Conservation (phyloP, 495 filamentous ascomycete species). For the Neurospora sp. region DNA sequence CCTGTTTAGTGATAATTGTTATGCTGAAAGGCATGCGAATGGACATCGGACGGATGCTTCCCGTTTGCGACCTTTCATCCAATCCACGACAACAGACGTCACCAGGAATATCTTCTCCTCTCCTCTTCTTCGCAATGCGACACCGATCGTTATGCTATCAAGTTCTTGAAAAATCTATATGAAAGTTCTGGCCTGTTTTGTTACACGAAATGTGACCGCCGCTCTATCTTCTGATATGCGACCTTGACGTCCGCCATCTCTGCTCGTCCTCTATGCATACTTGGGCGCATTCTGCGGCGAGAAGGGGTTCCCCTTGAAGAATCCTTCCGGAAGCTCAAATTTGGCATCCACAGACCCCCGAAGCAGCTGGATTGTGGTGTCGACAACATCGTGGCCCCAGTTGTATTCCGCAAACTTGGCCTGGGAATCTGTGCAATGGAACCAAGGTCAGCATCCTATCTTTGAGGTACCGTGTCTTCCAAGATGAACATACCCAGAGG, state of each 20-base stretch:
- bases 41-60: neutral
- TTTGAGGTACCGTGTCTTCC: neutral
- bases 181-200: neutral
- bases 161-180: too few species aligned
- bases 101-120: neutral
- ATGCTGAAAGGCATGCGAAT: neutral
- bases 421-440: constrained; percentile 5
- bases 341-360: constrained; percentile 3
- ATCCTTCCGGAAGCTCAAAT: constrained; percentile 12
- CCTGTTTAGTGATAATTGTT: neutral
- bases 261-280: neutral
- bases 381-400: constrained; percentile 17
- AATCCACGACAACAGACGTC: neutral
- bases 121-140: neutral
- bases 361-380: constrained; percentile 2
- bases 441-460: neutral
- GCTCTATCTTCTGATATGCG: neutral
- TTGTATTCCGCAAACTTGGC: constrained; percentile 17
- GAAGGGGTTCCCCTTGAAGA: constrained; percentile 4
- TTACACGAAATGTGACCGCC: neutral
- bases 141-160: neutral
- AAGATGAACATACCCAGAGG: constrained; percentile 11
- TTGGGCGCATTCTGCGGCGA: constrained; percentile 1
- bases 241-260: neutral
- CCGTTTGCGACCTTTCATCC: neutral